Evolutionary conservation across 176 grass and related monocot genomes (phyloP), one percentile per base, ranked within the genome.

Genomic region (Coix lacrymajobi): DNA sequence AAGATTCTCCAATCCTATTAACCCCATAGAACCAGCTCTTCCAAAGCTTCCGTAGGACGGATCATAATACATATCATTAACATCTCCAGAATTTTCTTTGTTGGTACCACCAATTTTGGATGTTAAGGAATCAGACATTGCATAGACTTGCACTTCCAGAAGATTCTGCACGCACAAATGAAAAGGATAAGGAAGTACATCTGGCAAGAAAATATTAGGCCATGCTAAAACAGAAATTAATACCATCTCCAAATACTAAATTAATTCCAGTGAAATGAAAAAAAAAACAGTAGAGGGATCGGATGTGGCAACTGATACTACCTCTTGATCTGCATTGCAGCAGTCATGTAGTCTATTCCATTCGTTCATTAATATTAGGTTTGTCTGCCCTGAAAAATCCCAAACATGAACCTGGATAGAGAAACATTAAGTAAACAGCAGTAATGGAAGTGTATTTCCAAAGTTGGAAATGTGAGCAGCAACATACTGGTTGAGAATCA

Each of bases 341-440:
- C 68, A 90, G 69, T 93, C 85, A 71, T 89, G 84, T 76, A 83
- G 37, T 60, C 73, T 91, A 80, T 95, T 98, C 96, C 92, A 93
- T 73, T 98, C 96, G 75, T 98, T 93, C 96, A 98, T 98, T 81
- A 98, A 72, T 88, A 98, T 96, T 67, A 96, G 80, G 69, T 98
- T 98, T 85, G 96, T 98, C 90, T 91, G 91, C 62, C 87, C 96
- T 84, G 96, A 98, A 91, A 96, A 98, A 91, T 98, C 96, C 96
- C 96, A 98, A 86, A 95, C 90, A 65, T 86, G 89, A 90, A 98
- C 91, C 96, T 98, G 88, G 66, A 67, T 78, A 86, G 63, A 94
- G 54, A 85, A 93, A 93, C 69, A 85, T 62, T 81, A 88, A 88
- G 89, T 81, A 84, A 89, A 93, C 62, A 69, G 36, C 76, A 76